Evolutionary conservation across 345 rosid species (phyloP), one percentile per base, ranked within the genome.

Genomic region (Dovyalis caffra): DNA sequence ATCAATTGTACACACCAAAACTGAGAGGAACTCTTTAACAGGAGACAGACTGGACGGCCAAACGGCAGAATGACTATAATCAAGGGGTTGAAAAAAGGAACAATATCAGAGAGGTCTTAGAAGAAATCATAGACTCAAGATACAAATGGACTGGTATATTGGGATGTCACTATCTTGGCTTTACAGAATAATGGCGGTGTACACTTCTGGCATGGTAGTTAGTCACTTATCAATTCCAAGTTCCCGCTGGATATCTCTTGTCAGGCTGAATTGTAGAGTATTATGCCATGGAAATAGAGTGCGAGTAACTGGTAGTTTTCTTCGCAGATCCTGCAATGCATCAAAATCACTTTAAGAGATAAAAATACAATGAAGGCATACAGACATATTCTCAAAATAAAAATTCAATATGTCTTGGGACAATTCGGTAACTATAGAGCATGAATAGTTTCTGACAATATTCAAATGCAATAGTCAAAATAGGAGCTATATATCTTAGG

Each of bases 251-350:
- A 93, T 93, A 75, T 96, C 99, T 85, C 91, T 89, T 56, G 99
- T 96, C 75, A 96, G 81, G 87, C 91, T 96, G 74, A 93, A 93
- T 71, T 92, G 98, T 58, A 92, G 85, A 6, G 97, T 88, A 87
- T 89, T 87, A 56, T 93, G 95, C 99, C 98, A 93, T 35, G 98
- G 98, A 83, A 96, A 96, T 61, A 90, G 79, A 72, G 97, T 96
- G 47, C 97, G 87, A 66, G 98, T 96, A 64, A 93, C 98, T 0
- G 98, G 99, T 69, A 93, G 99, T 88, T 93, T 93, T 84, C 99
- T 85, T 74, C 98, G 85, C n/a, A 96, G 89, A 79, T 96, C 99
- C 98, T 95, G 87, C 81, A 80, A 64, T 37, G 56, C 33, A 32
- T 8, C 53, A 21, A 25, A 33, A 53, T 47, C 33, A 63, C 45